Conservation (phyloP, 2,329 filamentous ascomycete genomes). For the Fonsecaea erecta region DNA sequence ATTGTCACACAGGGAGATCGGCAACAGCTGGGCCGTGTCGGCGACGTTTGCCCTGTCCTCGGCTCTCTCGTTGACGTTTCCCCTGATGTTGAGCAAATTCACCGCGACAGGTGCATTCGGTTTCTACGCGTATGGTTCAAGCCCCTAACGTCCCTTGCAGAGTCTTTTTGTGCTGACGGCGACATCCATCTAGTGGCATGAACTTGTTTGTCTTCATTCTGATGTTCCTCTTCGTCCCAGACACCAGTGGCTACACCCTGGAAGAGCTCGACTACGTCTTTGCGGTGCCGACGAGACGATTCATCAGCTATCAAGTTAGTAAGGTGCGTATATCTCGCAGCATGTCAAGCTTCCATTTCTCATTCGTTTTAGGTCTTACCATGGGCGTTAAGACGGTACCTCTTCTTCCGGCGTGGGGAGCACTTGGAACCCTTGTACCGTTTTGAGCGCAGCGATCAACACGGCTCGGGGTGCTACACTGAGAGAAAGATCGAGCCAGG, state of each 20-base stretch:
- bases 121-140: conserved; percentile 47
- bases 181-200: conserved; percentile 44
- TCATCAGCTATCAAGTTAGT: conserved; percentile 6
- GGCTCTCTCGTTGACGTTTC: conserved; percentile 51
- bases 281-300: conserved; percentile 26
- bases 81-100: conserved; percentile 30
- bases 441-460: not conserved
- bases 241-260: conserved; percentile 53
- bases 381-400: conserved; percentile 8
- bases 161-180: not conserved
- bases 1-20: conserved; percentile 56
- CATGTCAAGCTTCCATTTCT: not conserved
- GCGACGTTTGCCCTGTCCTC: conserved; percentile 56
- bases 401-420: conserved; percentile 1
- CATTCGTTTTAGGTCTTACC: conserved; percentile 29
- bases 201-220: conserved; percentile 54
- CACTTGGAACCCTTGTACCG: not conserved
- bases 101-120: conserved; percentile 44
- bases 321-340: not conserved
- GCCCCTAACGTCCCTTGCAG: no score
- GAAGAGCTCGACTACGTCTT: conserved; percentile 60
- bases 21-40: conserved; percentile 50
- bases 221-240: conserved; percentile 48
- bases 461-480: no score
- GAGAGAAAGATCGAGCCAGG: no score